Evolutionary conservation across 2,329 filamentous ascomycete genomes (phyloP).

Genomic region (Phaeophleospora eucalypticola): DNA sequence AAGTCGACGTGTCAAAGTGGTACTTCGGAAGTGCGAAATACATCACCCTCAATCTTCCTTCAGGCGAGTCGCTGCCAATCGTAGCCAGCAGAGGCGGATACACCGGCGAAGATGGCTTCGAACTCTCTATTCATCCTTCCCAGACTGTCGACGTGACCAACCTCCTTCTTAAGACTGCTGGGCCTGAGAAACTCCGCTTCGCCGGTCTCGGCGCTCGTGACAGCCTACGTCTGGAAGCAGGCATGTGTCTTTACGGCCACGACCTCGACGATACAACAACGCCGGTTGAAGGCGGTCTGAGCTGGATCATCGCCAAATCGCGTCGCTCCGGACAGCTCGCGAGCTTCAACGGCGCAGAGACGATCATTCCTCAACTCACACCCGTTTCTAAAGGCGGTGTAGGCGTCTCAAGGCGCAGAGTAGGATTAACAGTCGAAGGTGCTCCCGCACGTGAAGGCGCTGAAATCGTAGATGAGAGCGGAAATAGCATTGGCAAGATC

Average conservation of each 20-base stretch:
- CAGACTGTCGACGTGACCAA: slow-evolving; percentile 65
- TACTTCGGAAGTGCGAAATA: slow-evolving; percentile 76
- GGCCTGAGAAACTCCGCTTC: slow-evolving; percentile 64
- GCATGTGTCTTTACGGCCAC: slow-evolving; percentile 99
- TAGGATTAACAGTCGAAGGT: slow-evolving; percentile 79
- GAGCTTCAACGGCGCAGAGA: slow-evolving; percentile 80
- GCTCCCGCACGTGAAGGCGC: slow-evolving; percentile 87
- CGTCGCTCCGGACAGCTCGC: slow-evolving; percentile 57
- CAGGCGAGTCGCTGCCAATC: slow-evolving; percentile 51
- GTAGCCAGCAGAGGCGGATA: slow-evolving; percentile 88
- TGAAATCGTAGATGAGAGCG: slow-evolving; percentile 64
- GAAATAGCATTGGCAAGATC: slow-evolving; percentile 68
- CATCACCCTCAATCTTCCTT: slow-evolving; percentile 60
- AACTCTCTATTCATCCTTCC: slow-evolving; percentile 75
- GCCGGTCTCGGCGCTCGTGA: slow-evolving; percentile 89
- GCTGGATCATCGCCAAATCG: slow-evolving; percentile 81
- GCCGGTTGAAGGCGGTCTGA: slow-evolving; percentile 61
- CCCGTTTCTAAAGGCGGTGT: slow-evolving; percentile 24
- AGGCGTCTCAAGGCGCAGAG: slow-evolving; percentile 66
- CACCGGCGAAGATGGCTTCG: slow-evolving; percentile 97
- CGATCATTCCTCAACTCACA: slow-evolving; percentile 72
- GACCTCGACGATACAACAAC: slow-evolving; percentile 79
- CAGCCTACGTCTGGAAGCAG: slow-evolving; percentile 87
- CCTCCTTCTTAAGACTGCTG: slow-evolving; percentile 59
- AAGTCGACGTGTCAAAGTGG: slow-evolving; percentile 56